These are phyloP conservation scores for Scolecobasidium constrictum DNA, from an alignment of 2,329 filamentous ascomycete genomes.

Conservation along the genomic window DNA sequence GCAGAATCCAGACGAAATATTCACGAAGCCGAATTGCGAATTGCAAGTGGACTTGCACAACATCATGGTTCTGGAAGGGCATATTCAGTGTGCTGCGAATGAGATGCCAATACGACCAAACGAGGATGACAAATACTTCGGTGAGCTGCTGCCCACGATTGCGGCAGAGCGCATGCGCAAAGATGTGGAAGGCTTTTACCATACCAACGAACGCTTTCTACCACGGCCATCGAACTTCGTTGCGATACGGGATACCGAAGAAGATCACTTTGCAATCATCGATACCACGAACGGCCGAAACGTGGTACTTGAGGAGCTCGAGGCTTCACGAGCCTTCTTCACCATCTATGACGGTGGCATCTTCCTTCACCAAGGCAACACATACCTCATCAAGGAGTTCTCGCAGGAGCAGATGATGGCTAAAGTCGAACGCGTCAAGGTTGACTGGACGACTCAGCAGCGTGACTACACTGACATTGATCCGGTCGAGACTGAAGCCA, in stretches of 20 bases:
- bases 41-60: slow-evolving; percentile 88
- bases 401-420: slow-evolving; percentile 70
- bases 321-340: slow-evolving; percentile 88
- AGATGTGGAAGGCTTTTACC: slow-evolving; percentile 74
- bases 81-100: slow-evolving; percentile 88
- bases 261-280: slow-evolving; percentile 89
- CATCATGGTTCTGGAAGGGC: slow-evolving; percentile 81
- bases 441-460: slow-evolving; percentile 91
- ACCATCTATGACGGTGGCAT: slow-evolving; percentile 96
- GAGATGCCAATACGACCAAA: slow-evolving; percentile 84
- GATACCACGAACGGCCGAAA: slow-evolving; percentile 78
- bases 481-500: slow-evolving; percentile 81
- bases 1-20: slow-evolving; percentile 88
- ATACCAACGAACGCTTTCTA: slow-evolving; percentile 80
- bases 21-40: slow-evolving; percentile 81
- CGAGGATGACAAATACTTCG: slow-evolving; percentile 71
- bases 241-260: slow-evolving; percentile 77
- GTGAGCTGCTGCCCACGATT: slow-evolving; percentile 57
- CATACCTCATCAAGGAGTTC: slow-evolving; percentile 86
- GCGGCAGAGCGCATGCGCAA: slow-evolving; percentile 62
- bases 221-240: slow-evolving; percentile 76
- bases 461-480: slow-evolving; percentile 92
- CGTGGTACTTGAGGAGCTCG: slow-evolving; percentile 84
- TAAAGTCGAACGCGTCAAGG: slow-evolving; percentile 76
- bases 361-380: slow-evolving; percentile 90